Evolutionary conservation across 306 rosid species (phyloP), one percentile per base, ranked within the genome.

Genomic region (Notholithocarpus densiflorus): DNA sequence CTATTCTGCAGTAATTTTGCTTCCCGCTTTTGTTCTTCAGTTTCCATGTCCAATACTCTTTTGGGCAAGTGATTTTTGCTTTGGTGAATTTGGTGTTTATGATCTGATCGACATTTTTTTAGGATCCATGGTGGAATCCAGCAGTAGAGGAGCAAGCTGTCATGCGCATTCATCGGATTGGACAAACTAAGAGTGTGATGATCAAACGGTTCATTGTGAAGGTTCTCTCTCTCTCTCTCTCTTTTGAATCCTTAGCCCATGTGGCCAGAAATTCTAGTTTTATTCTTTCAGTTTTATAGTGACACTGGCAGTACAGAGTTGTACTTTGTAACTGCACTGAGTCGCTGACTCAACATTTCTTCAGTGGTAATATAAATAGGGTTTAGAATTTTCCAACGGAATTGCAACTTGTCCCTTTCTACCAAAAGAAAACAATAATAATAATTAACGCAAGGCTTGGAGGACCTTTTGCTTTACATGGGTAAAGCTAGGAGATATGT

Each of bases 111-210:
- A 64, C 34, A 5, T 57, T 68, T 75, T 74, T 81, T 80, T 80
- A 94, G 98, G 98, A 94, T 79, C 98, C 98, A 60, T 94, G 98
- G 98, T 94, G 98, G 98, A 94, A 94, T 86, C 98, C 98, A 51
- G 98, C 98, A 20, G 98, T 94, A 17, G 98, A 94, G 86, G 98
- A 94, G 80, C 98, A 94, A 88, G 98, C 97, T 65, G 97, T 94
- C 59, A 92, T 94, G 98, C 97, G 98, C 29, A 94, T 94, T 74
- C 98, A 94, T 88, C 97, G 98, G 75, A 94, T 94, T 20, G 98
- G 98, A 34, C 98, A 94, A 87, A 94, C 97, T 37, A 89, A 94
- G 80, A 85, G 87, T 70, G 98, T 94, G 79, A 78, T 74, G 76
- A 94, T 94, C 79, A 92, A 55, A 83, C 89, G 97, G 76, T 94